phyloP scores from a whole-genome alignment of 1,139 yeast genomes.

The Debaryomyces robertsiae region DNA sequence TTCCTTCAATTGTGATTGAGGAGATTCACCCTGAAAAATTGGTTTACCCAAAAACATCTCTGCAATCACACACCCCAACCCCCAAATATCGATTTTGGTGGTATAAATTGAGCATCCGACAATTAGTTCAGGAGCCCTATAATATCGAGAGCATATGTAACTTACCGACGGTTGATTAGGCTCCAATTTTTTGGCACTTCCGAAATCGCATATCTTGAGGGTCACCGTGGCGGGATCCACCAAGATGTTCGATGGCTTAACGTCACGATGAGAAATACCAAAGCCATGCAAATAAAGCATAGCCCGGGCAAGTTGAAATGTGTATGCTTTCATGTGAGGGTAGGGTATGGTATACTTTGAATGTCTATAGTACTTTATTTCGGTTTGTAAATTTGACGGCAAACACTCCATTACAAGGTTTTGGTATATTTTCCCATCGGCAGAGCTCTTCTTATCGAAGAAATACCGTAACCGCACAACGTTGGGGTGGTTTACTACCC shows the following conservation, averaged over 20 bases:
- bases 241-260: slow-evolving; percentile 76
- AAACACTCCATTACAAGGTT: slow-evolving; percentile 84
- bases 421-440: slow-evolving; percentile 67
- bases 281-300: slow-evolving; percentile 80
- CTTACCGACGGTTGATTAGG: slow-evolving; percentile 74
- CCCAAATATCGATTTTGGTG: slow-evolving; percentile 84
- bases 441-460: slow-evolving; percentile 64
- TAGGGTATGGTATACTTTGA: slow-evolving; percentile 66
- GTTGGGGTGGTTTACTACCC: slow-evolving; percentile 78
- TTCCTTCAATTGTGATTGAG: slow-evolving; percentile 73
- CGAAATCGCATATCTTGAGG: slow-evolving; percentile 79
- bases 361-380: slow-evolving; percentile 68
- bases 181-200: slow-evolving; percentile 77
- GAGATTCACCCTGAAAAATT: slow-evolving; percentile 78
- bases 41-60: slow-evolving; percentile 84
- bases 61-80: slow-evolving; percentile 81
- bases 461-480: slow-evolving; percentile 66
- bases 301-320: slow-evolving; percentile 80
- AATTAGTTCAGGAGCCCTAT: slow-evolving; percentile 81
- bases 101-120: slow-evolving; percentile 76
- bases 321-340: slow-evolving; percentile 73
- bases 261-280: slow-evolving; percentile 80
- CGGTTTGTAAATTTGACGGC: slow-evolving; percentile 76
- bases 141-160: slow-evolving; percentile 78
- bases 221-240: slow-evolving; percentile 69